Base-by-base conservation (phyloP, 1,284 basidiomycete species). In the Ganoderma lucidum region DNA sequence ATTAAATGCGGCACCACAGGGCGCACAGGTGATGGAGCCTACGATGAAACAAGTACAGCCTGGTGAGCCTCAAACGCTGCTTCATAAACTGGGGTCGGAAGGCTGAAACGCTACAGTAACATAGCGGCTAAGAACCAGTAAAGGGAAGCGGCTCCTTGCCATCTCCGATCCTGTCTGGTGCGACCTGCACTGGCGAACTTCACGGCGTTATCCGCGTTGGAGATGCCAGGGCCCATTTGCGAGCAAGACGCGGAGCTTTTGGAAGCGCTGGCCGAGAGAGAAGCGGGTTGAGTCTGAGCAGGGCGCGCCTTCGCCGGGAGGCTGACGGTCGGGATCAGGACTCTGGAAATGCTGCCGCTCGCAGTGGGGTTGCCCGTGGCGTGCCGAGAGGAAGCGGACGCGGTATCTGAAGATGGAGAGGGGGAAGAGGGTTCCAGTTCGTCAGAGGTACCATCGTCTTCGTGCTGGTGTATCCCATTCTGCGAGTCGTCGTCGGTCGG, bases 251-350 rank as follows among this genome's bases (percentile, higher is more conserved):
- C 60, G 15, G 35, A 39, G 32, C 58, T 69, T n/a, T 41, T 39
- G 9, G 60, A 32, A 17, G 69, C 44, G 53, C 35, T 23, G 15
- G 51, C 23, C 17, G 66, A 42, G 19, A 67, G 53, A 17, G 66
- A n/a, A 41, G 66, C 53, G 17, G 28, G 45, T 30, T 66, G 62
- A 48, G 17, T 63, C 14, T 30, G 55, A n/a, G 63, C 64, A 28
- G 68, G 71, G 10, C 55, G 62, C 35, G 67, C 61, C 55, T 70
- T 68, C 6, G 59, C 9, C 42, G 75, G 72, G 28, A 73, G 64
- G 66, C 65, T 65, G 10, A 70, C 64, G 15, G 73, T 75, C 15
- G 75, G 75, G 10, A 64, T 59, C 19, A 58, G 23, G 17, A 63
- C 51, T 35, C 66, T 41, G 9, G 45, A 55, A 19, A 64, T 35